Conservation (phyloP, 331 rosid species). For the Acacia concinna region DNA sequence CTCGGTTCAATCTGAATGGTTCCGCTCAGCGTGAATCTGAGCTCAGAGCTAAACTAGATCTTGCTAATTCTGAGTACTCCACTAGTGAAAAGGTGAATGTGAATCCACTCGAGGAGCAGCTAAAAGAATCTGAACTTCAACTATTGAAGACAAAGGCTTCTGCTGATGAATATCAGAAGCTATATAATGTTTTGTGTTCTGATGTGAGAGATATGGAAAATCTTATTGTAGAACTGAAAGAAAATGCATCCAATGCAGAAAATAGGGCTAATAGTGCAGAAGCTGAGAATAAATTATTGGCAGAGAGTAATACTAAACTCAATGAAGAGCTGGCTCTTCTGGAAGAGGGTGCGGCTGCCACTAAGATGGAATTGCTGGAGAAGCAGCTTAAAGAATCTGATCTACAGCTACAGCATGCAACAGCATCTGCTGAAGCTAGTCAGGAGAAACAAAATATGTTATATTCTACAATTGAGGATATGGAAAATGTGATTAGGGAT, state of each 20-base stretch:
- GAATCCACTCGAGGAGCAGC: conserved; percentile 55
- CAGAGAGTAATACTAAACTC: conserved; percentile 33
- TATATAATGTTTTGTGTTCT: conserved; percentile 33
- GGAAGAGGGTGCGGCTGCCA: background rate
- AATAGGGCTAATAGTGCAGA: conserved; percentile 51
- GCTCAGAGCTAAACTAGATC: conserved; percentile 49
- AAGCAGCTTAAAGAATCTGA: conserved; percentile 62
- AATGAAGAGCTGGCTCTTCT: background rate
- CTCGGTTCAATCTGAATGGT: conserved; percentile 67
- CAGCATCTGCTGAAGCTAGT: conserved; percentile 83
- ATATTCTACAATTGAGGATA: conserved; percentile 58
- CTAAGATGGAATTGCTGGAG: conserved; percentile 52
- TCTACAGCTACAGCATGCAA: conserved; percentile 60
- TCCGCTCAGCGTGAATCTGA: conserved; percentile 56
- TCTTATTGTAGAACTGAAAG: conserved; percentile 41
- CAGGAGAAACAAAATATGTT: conserved; percentile 78
- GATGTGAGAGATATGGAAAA: conserved; percentile 42
- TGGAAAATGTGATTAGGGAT: conserved; percentile 69
- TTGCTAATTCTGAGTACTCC: conserved; percentile 42
- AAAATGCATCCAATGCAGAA: conserved; percentile 43
- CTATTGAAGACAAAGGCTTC: conserved; percentile 46
- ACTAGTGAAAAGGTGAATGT: conserved; percentile 42
- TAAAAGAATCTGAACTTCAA: conserved; percentile 50
- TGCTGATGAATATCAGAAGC: conserved; percentile 44
- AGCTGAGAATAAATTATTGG: conserved; percentile 39